Base-by-base conservation (phyloP, 805 yeast species). In the Schwanniomyces vanrijiae region DNA sequence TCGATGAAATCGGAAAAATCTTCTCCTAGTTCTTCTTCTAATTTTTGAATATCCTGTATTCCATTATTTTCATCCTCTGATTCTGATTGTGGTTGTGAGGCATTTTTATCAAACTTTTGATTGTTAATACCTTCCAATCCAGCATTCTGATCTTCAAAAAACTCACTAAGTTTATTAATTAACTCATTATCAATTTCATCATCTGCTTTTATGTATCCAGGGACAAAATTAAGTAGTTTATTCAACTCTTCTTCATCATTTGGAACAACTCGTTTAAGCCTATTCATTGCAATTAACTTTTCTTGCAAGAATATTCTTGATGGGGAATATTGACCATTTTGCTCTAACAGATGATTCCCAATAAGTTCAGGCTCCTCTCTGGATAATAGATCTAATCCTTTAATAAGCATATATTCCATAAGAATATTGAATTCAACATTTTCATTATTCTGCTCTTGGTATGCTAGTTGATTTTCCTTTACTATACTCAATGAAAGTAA, bases 61-160 rank as follows among this genome's bases (percentile, higher is more conserved):
- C 48, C 51, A 11, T 58, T 56, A 9, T 51, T 25, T 6, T 50
- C 55, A 8, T 58, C 58, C 8, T 53, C 56, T 8, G 37, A 19
- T 37, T 41, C 40, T 14, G 38, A 37, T 21, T 37, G 55, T 8
- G 37, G 14, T 37, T 41, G 38, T 14, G 38, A 37, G 18, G 31
- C 43, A 4, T 19, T 35, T 25, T 42, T 14, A 3, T 43, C 50
- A 4, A 41, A 37, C 7, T 31, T 35, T 11, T 34, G 26, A 35
- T 50, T 46, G 18, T 48, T 42, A 25, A 48, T 42, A 33, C 46
- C 48, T 13, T 45, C 48, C 9, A 48, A 42, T 16, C 45, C 42
- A 3, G 48, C 45, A 8, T 38, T 42, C 9, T 45, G 48, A 38
- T 44, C 46, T 13, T 44, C 42, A 43, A 51, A 47, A n/a, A 49